Evolutionary conservation across 257 asterid genomes (phyloP).

Genomic region (Plectranthus barbatus): DNA sequence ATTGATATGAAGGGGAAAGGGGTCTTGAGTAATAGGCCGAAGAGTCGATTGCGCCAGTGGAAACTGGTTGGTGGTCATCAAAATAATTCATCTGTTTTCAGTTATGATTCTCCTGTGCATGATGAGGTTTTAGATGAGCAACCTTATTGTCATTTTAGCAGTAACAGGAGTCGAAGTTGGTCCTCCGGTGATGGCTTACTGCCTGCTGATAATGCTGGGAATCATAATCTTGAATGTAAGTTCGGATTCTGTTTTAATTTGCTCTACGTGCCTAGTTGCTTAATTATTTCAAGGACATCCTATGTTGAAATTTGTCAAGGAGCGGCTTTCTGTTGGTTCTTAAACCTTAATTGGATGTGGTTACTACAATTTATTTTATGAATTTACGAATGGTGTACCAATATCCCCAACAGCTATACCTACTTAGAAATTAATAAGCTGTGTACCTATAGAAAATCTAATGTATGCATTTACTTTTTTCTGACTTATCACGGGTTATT

Average conservation of each 20-base stretch:
- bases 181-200: constrained; percentile 14
- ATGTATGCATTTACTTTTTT: background rate
- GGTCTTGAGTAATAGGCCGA: constrained; percentile 31
- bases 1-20: constrained; percentile 66
- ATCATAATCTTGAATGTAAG: constrained; percentile 36
- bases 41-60: constrained; percentile 41
- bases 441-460: background rate
- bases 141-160: constrained; percentile 21
- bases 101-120: constrained; percentile 29
- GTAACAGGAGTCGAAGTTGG: constrained; percentile 20
- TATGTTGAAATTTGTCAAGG: background rate
- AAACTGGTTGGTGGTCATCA: constrained; percentile 25
- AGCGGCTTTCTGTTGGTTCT: background rate
- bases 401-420: background rate
- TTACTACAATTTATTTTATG: background rate
- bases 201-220: constrained; percentile 21
- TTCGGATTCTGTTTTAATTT: constrained; percentile 6
- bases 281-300: background rate
- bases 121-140: constrained; percentile 20
- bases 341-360: background rate
- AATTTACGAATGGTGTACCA: background rate
- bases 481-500: background rate
- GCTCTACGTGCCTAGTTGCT: background rate
- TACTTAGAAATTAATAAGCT: background rate
- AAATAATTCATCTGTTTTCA: constrained; percentile 30